Percentiles rank a stretch among this genome's conserved stretches.
Conservation (phyloP, 2,329 filamentous ascomycete genomes). For the Colletotrichum sp. region DNA sequence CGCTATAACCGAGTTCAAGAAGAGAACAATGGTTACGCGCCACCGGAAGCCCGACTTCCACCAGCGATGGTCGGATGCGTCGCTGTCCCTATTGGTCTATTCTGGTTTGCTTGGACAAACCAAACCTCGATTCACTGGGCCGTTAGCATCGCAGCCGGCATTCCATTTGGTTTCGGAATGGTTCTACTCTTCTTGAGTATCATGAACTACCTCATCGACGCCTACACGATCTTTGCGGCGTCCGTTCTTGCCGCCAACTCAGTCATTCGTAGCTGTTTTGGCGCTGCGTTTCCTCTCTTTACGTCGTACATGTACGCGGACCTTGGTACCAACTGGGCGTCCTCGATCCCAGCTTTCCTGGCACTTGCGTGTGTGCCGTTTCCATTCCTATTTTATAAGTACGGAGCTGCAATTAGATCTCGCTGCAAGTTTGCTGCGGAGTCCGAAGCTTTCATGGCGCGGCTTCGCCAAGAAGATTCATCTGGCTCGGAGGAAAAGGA, state of each 20-base stretch:
- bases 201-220: slow-evolving; percentile 62
- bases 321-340: slow-evolving; percentile 78
- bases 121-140: slow-evolving; percentile 52
- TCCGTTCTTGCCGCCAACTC: slow-evolving; percentile 76
- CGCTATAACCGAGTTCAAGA: slow-evolving; percentile 43
- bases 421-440: slow-evolving; percentile 61
- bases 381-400: slow-evolving; percentile 78
- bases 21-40: slow-evolving; percentile 50
- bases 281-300: slow-evolving; percentile 75
- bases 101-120: slow-evolving; percentile 65
- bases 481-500: not conserved
- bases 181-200: slow-evolving; percentile 60
- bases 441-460: slow-evolving; percentile 63
- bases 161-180: slow-evolving; percentile 38
- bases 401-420: slow-evolving; percentile 58
- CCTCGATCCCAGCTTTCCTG: slow-evolving; percentile 75
- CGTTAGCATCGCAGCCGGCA: slow-evolving; percentile 41
- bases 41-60: slow-evolving; percentile 62
- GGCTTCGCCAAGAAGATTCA: slow-evolving; percentile 34
- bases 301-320: slow-evolving; percentile 62
- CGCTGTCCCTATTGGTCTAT: slow-evolving; percentile 56
- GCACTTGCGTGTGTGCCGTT: slow-evolving; percentile 74
- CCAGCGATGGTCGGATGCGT: slow-evolving; percentile 59
- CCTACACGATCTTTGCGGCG: slow-evolving; percentile 74
- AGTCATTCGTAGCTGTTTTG: slow-evolving; percentile 74